Evolutionary conservation across 139 green algal genomes (phyloP).

Genomic region (Trebouxia sp.): DNA sequence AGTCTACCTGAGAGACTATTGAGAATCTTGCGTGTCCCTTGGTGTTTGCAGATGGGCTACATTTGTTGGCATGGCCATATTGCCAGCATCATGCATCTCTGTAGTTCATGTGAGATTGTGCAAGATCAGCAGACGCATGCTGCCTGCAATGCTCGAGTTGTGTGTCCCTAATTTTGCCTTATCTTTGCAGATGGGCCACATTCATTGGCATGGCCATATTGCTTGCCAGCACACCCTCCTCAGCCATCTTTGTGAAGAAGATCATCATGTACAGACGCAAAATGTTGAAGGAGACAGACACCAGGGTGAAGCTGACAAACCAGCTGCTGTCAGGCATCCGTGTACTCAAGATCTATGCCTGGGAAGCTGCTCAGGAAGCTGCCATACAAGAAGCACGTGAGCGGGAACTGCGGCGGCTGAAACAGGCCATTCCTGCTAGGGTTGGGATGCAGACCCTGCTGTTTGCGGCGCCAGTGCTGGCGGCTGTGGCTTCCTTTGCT

Average conservation of each 20-base stretch:
- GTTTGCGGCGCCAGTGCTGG: slow-evolving; percentile 74
- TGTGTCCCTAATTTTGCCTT: too few relatives aligned
- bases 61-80: slow-evolving; percentile 86
- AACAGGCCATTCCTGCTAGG: slow-evolving; percentile 53
- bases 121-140: too few relatives aligned
- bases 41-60: slow-evolving; percentile 38
- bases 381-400: slow-evolving; percentile 54
- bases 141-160: too few relatives aligned
- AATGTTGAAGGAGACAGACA: slow-evolving; percentile 85
- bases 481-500: slow-evolving; percentile 84
- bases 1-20: too few relatives aligned
- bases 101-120: too few relatives aligned
- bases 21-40: too few relatives aligned
- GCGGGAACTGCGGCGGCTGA: slow-evolving; percentile 66
- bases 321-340: slow-evolving; percentile 73
- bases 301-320: slow-evolving; percentile 85
- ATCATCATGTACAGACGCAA: slow-evolving; percentile 61
- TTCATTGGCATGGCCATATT: slow-evolving; percentile 89
- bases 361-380: slow-evolving; percentile 57
- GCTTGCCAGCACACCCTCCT: slow-evolving; percentile 71
- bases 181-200: slow-evolving; percentile 71
- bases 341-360: slow-evolving; percentile 89
- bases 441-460: slow-evolving; percentile 76
- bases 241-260: slow-evolving; percentile 70
- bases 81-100: too few relatives aligned